Evolutionary conservation across 768 basidiomycete species (phyloP).

Genomic region (Leccinum subtestaceum): DNA sequence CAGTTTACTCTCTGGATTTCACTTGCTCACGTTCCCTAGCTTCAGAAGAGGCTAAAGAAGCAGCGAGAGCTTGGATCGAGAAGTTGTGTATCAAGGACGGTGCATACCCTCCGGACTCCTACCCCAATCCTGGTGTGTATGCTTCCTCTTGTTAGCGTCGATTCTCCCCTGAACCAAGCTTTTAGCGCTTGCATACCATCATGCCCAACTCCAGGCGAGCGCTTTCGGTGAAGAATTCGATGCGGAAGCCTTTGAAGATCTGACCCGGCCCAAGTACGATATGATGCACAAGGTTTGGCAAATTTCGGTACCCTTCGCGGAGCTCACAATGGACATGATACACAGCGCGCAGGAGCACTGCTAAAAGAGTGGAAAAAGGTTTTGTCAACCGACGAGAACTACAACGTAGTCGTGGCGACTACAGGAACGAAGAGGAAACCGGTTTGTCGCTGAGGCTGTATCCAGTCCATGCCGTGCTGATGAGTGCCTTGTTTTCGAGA

Average conservation of each 20-base stretch:
- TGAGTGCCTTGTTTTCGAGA: not conserved
- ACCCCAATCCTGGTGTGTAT: conserved; percentile 83
- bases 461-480: conserved; percentile 1
- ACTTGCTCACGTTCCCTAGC: conserved; percentile 42
- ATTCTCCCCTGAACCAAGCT: not conserved
- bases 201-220: conserved; percentile 85
- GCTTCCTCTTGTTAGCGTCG: not conserved
- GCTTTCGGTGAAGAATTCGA: conserved; percentile 93
- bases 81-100: conserved; percentile 78
- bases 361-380: conserved; percentile 71
- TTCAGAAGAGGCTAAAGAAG: conserved; percentile 60
- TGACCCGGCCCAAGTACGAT: conserved; percentile 73
- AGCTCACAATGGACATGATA: not conserved
- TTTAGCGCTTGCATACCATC: conserved; percentile 72
- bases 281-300: conserved; percentile 72
- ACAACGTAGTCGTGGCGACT: conserved; percentile 45
- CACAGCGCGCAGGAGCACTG: conserved; percentile 63
- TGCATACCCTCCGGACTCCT: conserved; percentile 82
- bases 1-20: not conserved
- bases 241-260: conserved; percentile 72
- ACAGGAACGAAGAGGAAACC: conserved; percentile 69
- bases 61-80: conserved; percentile 71
- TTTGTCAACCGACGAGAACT: conserved; percentile 61
- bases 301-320: not conserved
- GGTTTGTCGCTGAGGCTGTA: conserved; percentile 39